phyloP scores from a whole-genome alignment of 441 rosid species.

The Pelargonium fulgidum region DNA sequence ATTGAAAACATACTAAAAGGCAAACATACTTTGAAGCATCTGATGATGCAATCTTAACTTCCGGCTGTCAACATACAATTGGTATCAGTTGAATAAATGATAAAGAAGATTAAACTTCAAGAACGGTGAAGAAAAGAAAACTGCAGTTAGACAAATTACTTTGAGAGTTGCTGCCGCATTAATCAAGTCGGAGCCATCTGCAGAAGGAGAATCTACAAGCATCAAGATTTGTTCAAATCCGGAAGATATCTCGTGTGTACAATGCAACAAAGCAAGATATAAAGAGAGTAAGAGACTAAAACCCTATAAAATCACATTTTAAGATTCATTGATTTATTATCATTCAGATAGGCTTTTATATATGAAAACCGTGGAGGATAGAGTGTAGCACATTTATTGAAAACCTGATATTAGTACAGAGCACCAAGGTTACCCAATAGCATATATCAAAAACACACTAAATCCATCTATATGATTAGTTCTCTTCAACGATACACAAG shows the following conservation, averaged over 20 bases:
- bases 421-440: neutral
- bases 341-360: too few relatives aligned
- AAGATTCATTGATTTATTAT: neutral
- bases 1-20: constrained; percentile 6
- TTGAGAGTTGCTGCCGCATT: constrained; percentile 15
- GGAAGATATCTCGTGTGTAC: constrained; percentile 3
- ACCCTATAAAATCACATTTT: neutral
- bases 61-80: constrained; percentile 31
- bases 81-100: constrained; percentile 15
- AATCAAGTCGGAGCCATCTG: constrained; percentile 28
- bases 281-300: neutral
- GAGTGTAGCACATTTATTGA: neutral
- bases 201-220: constrained; percentile 12
- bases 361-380: too few relatives aligned
- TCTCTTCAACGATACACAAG: neutral
- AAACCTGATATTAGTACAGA: neutral
- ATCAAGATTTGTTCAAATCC: constrained; percentile 3
- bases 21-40: constrained; percentile 50
- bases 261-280: neutral
- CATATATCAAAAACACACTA: neutral
- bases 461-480: neutral
- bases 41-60: constrained; percentile 31
- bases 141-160: constrained; percentile 23
- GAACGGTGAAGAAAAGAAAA: neutral
- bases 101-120: constrained; percentile 4